phyloP scores from a whole-genome alignment of 192 early-diverging fungal species.

The Backusella tarrabulga region DNA sequence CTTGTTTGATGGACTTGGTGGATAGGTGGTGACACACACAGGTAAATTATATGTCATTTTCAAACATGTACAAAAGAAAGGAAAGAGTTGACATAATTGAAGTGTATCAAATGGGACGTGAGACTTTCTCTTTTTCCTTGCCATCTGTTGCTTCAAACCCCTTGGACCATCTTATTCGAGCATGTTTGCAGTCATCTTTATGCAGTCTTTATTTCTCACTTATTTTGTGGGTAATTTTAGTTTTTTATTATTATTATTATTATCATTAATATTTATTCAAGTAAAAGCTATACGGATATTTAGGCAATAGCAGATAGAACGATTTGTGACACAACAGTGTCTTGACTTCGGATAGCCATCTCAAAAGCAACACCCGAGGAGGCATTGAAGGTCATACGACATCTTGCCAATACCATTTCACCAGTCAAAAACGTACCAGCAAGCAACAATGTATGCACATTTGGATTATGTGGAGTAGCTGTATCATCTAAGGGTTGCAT shows the following conservation, averaged over 20 bases:
- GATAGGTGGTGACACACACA: neutral
- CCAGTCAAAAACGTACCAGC: slow-evolving; percentile 88
- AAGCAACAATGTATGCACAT: slow-evolving; percentile 82
- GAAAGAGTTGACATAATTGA: neutral
- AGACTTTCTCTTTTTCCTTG: neutral
- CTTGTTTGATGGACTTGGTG: neutral
- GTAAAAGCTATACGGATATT: neutral
- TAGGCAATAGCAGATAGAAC: slow-evolving; percentile 79
- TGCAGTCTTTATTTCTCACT: neutral
- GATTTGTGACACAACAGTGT: slow-evolving; percentile 63
- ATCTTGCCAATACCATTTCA: slow-evolving; percentile 68
- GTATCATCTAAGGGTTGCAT: slow-evolving; percentile 84
- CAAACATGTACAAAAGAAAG: neutral
- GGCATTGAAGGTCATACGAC: slow-evolving; percentile 86
- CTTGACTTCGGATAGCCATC: slow-evolving; percentile 75
- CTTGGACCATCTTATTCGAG: neutral
- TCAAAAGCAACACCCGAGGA: slow-evolving; percentile 90
- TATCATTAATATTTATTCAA: neutral
- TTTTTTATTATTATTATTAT: neutral
- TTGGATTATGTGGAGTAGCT: slow-evolving; percentile 63
- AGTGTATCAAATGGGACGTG: neutral
- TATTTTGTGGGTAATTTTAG: neutral
- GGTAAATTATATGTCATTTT: neutral
- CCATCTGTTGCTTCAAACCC: neutral
- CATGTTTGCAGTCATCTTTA: neutral